Percentiles rank a stretch among this genome's conserved stretches.
Conservation (phyloP, 306 rosid genomes). For the Dalbergia cultrata region DNA sequence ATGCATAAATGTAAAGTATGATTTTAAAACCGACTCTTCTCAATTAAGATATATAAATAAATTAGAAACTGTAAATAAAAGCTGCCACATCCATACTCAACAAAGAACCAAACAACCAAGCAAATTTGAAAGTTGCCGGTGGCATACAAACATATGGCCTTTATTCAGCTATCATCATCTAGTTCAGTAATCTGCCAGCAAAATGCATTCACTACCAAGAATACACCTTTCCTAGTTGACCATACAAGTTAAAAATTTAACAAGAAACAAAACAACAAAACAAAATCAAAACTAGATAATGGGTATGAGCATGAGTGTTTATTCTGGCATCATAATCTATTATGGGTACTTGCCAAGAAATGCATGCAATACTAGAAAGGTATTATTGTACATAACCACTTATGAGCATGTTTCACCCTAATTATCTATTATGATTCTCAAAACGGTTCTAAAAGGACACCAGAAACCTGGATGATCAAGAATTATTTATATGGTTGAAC, state of each 20-base stretch:
- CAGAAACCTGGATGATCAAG: constrained; percentile 6
- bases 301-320: background rate
- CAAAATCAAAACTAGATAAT: constrained; percentile 29
- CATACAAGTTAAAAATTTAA: constrained; percentile 7
- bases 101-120: constrained; percentile 1
- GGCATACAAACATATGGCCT: background rate
- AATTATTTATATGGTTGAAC: constrained; percentile 1
- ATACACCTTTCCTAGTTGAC: constrained; percentile 4
- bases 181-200: background rate
- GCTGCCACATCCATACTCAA: background rate
- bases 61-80: background rate
- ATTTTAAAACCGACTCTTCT: background rate
- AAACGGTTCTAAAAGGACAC: constrained; percentile 17
- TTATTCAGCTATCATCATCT: constrained; percentile 16
- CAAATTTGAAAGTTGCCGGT: background rate
- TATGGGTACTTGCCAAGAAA: constrained; percentile 4
- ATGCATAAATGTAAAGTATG: background rate
- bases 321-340: constrained; percentile 30
- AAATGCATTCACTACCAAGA: constrained; percentile 26
- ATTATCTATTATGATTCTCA: constrained; percentile 24
- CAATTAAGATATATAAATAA: background rate
- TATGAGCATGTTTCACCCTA: constrained; percentile 25
- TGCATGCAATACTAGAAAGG: constrained; percentile 24
- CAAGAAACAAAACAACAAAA: background rate
- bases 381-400: constrained; percentile 37